These are phyloP conservation scores for Lactarius tabidus DNA, from an alignment of 768 basidiomycete species.

Conservation along the genomic window DNA sequence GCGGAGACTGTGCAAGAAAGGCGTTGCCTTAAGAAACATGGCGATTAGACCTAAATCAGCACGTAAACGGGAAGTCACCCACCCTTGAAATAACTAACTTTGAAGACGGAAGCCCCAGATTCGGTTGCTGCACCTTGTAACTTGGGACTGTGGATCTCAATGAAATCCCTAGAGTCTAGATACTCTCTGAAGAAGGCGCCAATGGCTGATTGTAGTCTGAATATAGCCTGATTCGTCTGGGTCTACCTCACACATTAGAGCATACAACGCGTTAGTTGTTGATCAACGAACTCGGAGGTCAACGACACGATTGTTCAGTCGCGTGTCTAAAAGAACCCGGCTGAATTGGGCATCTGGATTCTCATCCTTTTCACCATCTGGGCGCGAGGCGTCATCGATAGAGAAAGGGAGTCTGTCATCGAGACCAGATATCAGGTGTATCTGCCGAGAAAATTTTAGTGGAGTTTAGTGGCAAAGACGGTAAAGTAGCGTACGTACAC, in stretches of 20 bases:
- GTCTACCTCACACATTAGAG: constrained; percentile 48
- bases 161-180: constrained; percentile 70
- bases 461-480: not conserved
- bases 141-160: constrained; percentile 97
- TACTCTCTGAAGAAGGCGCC: constrained; percentile 83
- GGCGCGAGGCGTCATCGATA: constrained; percentile 85
- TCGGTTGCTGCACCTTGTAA: constrained; percentile 96
- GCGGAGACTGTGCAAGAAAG: constrained; percentile 94
- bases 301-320: constrained; percentile 89
- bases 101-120: constrained; percentile 95
- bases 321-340: constrained; percentile 86
- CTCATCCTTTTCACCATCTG: constrained; percentile 66
- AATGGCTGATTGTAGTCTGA: constrained; percentile 86
- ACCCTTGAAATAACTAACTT: constrained; percentile 98
- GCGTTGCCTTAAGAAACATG: constrained; percentile 57
- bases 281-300: constrained; percentile 74
- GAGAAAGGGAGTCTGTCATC: constrained; percentile 84
- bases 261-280: not conserved
- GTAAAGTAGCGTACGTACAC: constrained; percentile 45
- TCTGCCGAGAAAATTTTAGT: constrained; percentile 39
- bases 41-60: not conserved
- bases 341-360: constrained; percentile 57
- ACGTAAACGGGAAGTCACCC: constrained; percentile 22
- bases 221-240: constrained; percentile 92
- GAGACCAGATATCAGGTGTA: constrained; percentile 77